Evolutionary conservation across 2,329 filamentous ascomycete genomes (phyloP), one percentile per base, ranked within the genome.

Genomic region (Teratosphaeria nubilosa): DNA sequence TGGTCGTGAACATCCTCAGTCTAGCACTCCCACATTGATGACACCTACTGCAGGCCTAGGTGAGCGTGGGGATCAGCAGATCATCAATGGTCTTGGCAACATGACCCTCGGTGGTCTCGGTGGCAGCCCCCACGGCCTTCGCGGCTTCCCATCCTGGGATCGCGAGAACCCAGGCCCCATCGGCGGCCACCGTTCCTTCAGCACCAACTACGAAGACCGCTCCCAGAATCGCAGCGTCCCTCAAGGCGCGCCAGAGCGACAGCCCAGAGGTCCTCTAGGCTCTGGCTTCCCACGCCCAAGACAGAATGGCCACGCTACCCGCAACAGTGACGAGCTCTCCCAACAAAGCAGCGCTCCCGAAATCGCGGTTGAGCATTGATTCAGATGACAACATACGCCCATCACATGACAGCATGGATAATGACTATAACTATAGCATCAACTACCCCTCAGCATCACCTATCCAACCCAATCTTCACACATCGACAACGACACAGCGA

Each of bases 281-380:
- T 74, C 80, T 68, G 83, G 75, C 73, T 86, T 78, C 73, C 75
- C 76, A 56, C 74, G 77, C 56, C 69, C 78, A 61, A 76, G 82
- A 65, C 82, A 81, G 66, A 85, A 85, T 67, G 83, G 83, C 66
- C 83, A 85, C 69, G 79, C 82, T 66, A 73, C 78, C 58, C 81
- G 82, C 64, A 81, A 81, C 66, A 85, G 82, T 70, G 83, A 86
- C 65, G 83, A 86, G 70, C 74, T 86, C 59, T 82, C 82, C 58
- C 78, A 81, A 63, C 81, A 79, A 66, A 82, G 80, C 61, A 71
- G 68, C 60, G 79, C 80, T 59, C 79, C 84, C 63, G 82, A 84
- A 70, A 84, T 85, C 69, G 82, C 84, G 66, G 82, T 85, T 66
- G 83, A 84, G 75, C 83, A 82, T 58, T 71, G 66, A 82, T 57